A percentile compares a stretch with the other conserved stretches of the same genome.
Conservation (phyloP, 352 stramenopile species). For the Thraustotheca clavata region DNA sequence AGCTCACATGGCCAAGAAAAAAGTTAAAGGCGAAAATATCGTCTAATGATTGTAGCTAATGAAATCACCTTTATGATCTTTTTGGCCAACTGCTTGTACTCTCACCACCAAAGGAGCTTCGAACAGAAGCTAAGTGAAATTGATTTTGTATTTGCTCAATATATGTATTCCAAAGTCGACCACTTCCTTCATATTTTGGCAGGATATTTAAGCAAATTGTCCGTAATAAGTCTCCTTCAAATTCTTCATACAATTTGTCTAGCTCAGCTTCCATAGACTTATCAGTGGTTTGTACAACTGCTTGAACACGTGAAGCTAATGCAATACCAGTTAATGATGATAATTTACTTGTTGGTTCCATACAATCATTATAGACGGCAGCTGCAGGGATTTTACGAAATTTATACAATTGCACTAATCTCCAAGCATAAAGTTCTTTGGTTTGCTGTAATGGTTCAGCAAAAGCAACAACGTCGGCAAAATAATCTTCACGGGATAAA, state of each 20-base stretch:
- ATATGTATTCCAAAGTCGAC: neutral
- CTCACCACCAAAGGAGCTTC: too few relatives aligned
- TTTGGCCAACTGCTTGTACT: neutral
- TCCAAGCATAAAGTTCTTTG: neutral
- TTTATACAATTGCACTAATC: neutral
- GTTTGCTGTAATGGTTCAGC: neutral
- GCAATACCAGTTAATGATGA: neutral
- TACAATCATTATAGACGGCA: neutral
- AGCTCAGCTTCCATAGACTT: neutral
- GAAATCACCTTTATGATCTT: neutral
- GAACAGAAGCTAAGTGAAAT: too few relatives aligned
- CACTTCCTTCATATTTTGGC: neutral
- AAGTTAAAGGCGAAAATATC: conserved; percentile 6
- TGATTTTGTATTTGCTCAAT: too few relatives aligned
- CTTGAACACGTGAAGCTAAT: neutral
- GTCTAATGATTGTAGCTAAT: neutral
- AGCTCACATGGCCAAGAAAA: conserved; percentile 15
- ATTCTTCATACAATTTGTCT: neutral
- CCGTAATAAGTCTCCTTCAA: neutral
- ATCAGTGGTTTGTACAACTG: neutral
- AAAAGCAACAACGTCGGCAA: neutral
- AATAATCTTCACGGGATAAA: neutral
- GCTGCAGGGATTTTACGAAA: neutral
- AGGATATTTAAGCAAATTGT: neutral
- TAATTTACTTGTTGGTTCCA: neutral